Evolutionary conservation across 2,329 filamentous ascomycete genomes (phyloP).

Genomic region (Cadophora sp.): DNA sequence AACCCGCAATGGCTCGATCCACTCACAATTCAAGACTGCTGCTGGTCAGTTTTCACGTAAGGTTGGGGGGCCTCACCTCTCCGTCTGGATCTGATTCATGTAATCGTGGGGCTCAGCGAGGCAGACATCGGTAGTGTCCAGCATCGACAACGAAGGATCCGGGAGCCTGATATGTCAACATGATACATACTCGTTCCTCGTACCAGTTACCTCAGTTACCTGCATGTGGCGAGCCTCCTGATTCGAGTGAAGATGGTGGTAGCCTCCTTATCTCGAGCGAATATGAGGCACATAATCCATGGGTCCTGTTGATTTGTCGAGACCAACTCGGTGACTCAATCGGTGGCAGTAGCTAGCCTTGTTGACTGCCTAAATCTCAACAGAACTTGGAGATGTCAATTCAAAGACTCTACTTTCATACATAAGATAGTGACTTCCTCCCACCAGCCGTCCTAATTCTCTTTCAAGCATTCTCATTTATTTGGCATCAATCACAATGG

Average conservation of each 20-base stretch:
- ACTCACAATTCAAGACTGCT: background rate
- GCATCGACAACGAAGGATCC: conserved; percentile 5
- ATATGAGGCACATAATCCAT: background rate
- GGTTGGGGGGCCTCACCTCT: background rate
- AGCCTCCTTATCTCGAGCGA: background rate
- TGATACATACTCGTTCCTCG: background rate
- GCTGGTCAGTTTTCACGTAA: no score
- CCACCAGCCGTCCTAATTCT: background rate
- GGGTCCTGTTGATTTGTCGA: background rate
- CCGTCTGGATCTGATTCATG: background rate
- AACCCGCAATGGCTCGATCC: background rate
- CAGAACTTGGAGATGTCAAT: background rate
- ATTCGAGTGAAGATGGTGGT: background rate
- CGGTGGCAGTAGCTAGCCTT: background rate
- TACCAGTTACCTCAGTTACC: background rate
- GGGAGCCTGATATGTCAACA: background rate
- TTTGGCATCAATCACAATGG: conserved; percentile 12
- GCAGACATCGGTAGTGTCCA: conserved; percentile 5
- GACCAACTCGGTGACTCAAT: background rate
- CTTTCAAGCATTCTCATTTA: background rate
- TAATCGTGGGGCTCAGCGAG: background rate
- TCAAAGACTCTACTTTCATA: background rate
- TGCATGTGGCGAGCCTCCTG: background rate
- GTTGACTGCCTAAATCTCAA: conserved; percentile 5
- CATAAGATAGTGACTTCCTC: background rate